These are phyloP conservation scores for Leucosporidium yakuticum DNA, from an alignment of 768 basidiomycete species.

Conservation along the genomic window DNA sequence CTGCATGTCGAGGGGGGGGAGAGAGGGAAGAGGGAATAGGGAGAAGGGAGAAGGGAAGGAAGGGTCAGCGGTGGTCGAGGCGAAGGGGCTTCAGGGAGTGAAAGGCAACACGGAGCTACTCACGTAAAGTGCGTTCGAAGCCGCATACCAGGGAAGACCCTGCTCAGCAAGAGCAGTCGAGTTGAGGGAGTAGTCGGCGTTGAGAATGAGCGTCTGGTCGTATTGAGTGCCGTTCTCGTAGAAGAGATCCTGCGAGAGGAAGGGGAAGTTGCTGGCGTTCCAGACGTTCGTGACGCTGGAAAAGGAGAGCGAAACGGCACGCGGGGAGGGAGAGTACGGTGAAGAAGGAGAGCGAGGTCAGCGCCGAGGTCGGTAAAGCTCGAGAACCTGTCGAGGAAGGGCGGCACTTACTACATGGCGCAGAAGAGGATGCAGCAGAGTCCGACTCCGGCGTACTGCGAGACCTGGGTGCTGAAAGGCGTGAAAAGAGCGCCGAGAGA, in stretches of 20 bases:
- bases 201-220: slow-evolving; percentile 37
- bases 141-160: slow-evolving; percentile 26
- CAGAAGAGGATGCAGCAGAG: slow-evolving; percentile 38
- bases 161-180: slow-evolving; percentile 31
- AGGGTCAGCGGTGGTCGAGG: background rate
- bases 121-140: slow-evolving; percentile 27
- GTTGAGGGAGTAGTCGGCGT: slow-evolving; percentile 36
- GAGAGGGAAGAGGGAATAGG: background rate
- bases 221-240: slow-evolving; percentile 35
- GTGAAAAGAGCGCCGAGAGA: slow-evolving; percentile 39
- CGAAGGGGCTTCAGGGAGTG: no score
- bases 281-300: slow-evolving; percentile 34
- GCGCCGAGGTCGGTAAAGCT: background rate
- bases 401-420: slow-evolving; percentile 12
- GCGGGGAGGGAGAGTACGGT: no score
- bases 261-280: slow-evolving; percentile 42
- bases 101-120: no score
- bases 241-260: slow-evolving; percentile 41
- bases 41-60: background rate
- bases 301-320: no score
- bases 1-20: slow-evolving; percentile 5
- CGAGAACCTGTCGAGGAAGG: background rate
- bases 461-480: slow-evolving; percentile 41
- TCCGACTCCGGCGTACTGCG: slow-evolving; percentile 35
- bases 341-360: background rate